A percentile compares a stretch with the other conserved stretches of the same genome.
Conservation (phyloP, 1,139 yeast genomes). For the Zhuliangozyma blackwelliae region DNA sequence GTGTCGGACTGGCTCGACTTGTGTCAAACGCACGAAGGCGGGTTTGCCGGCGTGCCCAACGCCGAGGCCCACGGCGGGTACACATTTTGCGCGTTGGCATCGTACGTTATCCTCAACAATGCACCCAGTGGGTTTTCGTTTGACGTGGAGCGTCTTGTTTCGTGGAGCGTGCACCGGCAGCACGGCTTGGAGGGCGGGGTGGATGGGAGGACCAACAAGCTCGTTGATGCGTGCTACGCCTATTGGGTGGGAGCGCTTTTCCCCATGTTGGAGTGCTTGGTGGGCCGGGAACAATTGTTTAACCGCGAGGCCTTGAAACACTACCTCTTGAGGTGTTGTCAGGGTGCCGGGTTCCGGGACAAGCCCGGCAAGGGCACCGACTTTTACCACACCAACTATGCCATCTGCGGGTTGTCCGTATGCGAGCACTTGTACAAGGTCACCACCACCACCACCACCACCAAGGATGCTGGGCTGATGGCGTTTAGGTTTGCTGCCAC, state of each 20-base stretch:
- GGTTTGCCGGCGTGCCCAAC: slow-evolving; percentile 76
- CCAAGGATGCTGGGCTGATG: slow-evolving; percentile 13
- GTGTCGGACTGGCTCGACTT: slow-evolving; percentile 56
- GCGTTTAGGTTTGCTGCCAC: slow-evolving; percentile 26
- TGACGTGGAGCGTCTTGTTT: slow-evolving; percentile 38
- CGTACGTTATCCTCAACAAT: slow-evolving; percentile 34
- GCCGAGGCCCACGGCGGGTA: slow-evolving; percentile 98
- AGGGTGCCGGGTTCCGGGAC: slow-evolving; percentile 79
- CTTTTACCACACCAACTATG: slow-evolving; percentile 87
- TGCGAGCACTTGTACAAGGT: slow-evolving; percentile 52
- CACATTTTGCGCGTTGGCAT: slow-evolving; percentile 84
- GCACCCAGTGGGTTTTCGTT: slow-evolving; percentile 7
- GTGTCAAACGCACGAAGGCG: slow-evolving; percentile 95
- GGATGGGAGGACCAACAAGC: slow-evolving; percentile 84
- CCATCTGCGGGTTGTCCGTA: slow-evolving; percentile 69
- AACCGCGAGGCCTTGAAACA: slow-evolving; percentile 53
- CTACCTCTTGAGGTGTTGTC: slow-evolving; percentile 76
- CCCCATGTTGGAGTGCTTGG: slow-evolving; percentile 56
- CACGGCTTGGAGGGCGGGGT: slow-evolving; percentile 75
- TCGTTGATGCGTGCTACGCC: slow-evolving; percentile 94
- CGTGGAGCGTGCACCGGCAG: slow-evolving; percentile 76
- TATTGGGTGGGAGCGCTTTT: slow-evolving; percentile 90
- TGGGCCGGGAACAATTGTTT: slow-evolving; percentile 28
- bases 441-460: too few species aligned
- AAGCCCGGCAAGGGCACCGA: slow-evolving; percentile 84